These are phyloP conservation scores for Xylaria cubensis DNA, from an alignment of 495 filamentous ascomycete species.

Conservation along the genomic window DNA sequence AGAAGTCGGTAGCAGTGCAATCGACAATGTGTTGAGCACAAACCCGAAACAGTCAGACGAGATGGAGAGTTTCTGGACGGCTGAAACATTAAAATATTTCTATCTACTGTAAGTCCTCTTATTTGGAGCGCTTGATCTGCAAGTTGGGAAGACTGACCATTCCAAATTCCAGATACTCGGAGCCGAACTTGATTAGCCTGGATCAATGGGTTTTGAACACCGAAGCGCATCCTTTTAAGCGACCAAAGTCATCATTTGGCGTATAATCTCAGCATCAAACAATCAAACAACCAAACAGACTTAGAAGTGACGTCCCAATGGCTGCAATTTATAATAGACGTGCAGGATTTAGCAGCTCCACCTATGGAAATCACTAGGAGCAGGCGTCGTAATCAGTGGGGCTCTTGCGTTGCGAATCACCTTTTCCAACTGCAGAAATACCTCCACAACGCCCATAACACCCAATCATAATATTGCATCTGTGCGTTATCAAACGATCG, in stretches of 20 bases:
- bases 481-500: neutral
- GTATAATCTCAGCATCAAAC: neutral
- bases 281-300: neutral
- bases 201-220: conserved; percentile 85
- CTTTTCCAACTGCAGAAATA: neutral
- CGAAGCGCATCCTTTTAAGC: conserved; percentile 63
- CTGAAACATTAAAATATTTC: conserved; percentile 93
- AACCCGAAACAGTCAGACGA: conserved; percentile 46
- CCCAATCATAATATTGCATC: neutral
- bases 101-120: conserved; percentile 75
- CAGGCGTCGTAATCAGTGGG: conserved; percentile 18
- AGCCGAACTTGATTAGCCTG: conserved; percentile 71
- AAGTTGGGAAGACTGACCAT: conserved; percentile 17
- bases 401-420: neutral
- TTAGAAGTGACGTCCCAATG: neutral
- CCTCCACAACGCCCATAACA: neutral
- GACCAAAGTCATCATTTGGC: conserved; percentile 47
- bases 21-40: conserved; percentile 70
- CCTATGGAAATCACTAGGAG: conserved; percentile 6
- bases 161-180: conserved; percentile 46
- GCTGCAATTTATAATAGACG: conserved; percentile 5
- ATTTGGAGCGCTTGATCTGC: neutral
- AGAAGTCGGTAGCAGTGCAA: conserved; percentile 72
- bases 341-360: conserved; percentile 1
- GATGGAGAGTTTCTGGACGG: conserved; percentile 72